These are phyloP conservation scores for Ceratobasidium sp. DNA, from an alignment of 1,284 basidiomycete species.

Conservation along the genomic window DNA sequence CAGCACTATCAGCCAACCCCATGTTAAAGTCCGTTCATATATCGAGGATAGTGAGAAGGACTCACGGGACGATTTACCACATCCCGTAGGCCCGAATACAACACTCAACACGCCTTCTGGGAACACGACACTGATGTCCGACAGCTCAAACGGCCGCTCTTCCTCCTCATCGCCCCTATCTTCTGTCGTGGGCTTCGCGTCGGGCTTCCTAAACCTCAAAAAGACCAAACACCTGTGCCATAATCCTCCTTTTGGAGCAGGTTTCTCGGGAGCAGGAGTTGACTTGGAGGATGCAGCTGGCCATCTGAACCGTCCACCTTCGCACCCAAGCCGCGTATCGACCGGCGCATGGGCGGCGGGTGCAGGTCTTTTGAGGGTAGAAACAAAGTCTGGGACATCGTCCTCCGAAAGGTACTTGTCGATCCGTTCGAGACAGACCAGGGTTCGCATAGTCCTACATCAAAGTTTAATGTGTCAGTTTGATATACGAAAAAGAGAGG, in stretches of 20 bases:
- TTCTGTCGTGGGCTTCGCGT: neutral
- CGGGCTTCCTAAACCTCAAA: conserved; percentile 22
- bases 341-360: neutral
- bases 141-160: conserved; percentile 36
- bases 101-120: conserved; percentile 25
- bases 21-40: neutral
- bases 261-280: conserved; percentile 4
- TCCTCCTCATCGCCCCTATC: neutral
- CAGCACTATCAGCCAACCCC: conserved; percentile 34
- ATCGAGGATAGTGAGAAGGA: neutral
- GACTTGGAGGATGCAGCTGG: neutral
- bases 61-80: conserved; percentile 45
- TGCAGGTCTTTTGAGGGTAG: conserved; percentile 8
- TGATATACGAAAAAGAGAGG: neutral
- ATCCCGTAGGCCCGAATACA: conserved; percentile 43
- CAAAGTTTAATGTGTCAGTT: neutral
- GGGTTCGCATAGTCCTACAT: conserved; percentile 12
- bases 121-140: conserved; percentile 34
- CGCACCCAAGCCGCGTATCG: conserved; percentile 36
- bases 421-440: conserved; percentile 28
- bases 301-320: conserved; percentile 31
- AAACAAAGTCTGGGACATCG: neutral
- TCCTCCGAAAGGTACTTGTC: conserved; percentile 42
- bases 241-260: neutral
- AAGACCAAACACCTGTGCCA: neutral